Percentiles rank a stretch among this genome's conserved stretches.
Conservation (phyloP, 352 stramenopile genomes). For the Phytophthora pinifolia region DNA sequence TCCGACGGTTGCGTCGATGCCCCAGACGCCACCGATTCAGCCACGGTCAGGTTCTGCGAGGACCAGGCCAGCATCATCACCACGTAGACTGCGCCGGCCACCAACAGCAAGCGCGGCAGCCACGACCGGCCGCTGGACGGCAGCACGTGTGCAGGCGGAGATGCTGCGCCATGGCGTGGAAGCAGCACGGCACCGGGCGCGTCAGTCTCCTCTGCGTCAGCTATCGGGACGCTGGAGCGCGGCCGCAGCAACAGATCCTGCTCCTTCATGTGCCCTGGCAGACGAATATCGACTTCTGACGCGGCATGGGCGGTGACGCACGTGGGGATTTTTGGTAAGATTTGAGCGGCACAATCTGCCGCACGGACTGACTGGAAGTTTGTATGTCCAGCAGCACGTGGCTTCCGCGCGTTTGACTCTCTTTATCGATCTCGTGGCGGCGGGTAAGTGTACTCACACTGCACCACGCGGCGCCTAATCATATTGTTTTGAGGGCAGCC, state of each 20-base stretch:
- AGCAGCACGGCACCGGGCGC: slow-evolving; percentile 1
- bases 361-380: no score
- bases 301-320: no score
- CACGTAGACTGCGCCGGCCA: slow-evolving; percentile 24
- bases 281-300: no score
- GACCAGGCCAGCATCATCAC: slow-evolving; percentile 31
- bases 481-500: background rate
- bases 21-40: slow-evolving; percentile 10
- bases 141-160: slow-evolving; percentile 4
- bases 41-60: slow-evolving; percentile 20
- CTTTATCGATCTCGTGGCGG: no score
- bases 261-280: slow-evolving; percentile 18
- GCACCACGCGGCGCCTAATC: no score
- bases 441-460: no score
- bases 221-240: slow-evolving; percentile 12
- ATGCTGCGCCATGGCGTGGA: slow-evolving; percentile 3
- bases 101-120: slow-evolving; percentile 23
- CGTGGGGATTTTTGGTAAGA: no score
- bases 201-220: background rate
- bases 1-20: background rate
- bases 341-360: no score
- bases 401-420: no score
- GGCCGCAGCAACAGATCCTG: slow-evolving; percentile 20
- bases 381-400: no score
- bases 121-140: slow-evolving; percentile 12